Conservation (phyloP, 2,329 filamentous ascomycete genomes). For the Orbilia brochopaga region DNA sequence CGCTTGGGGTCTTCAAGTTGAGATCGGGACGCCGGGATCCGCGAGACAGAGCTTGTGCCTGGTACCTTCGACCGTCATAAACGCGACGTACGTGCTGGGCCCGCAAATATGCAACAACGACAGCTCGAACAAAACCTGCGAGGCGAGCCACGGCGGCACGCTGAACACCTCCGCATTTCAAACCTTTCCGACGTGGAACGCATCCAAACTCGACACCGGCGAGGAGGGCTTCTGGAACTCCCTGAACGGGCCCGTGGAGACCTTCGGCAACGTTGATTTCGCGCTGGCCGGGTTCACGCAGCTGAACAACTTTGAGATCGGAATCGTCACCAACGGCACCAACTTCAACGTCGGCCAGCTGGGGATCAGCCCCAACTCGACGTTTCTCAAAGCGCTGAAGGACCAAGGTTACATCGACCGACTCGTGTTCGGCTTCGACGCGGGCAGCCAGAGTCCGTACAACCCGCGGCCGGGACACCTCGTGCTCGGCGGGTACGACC, state of each 20-base stretch:
- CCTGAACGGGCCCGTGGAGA: conserved; percentile 37
- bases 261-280: conserved; percentile 39
- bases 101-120: conserved; percentile 42
- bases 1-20: conserved; percentile 42
- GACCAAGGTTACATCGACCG: conserved; percentile 36
- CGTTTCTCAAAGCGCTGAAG: conserved; percentile 35
- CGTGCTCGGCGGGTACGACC: conserved; percentile 43
- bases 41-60: conserved; percentile 36
- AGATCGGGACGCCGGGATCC: conserved; percentile 16
- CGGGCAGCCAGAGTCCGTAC: conserved; percentile 45
- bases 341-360: conserved; percentile 43
- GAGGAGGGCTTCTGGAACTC: conserved; percentile 37
- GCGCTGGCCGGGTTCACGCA: conserved; percentile 39
- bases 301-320: conserved; percentile 36
- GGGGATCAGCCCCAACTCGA: conserved; percentile 33
- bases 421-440: conserved; percentile 39
- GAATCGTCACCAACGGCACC: conserved; percentile 38
- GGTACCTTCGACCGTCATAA: conserved; percentile 44
- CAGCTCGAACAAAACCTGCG: conserved; percentile 30
- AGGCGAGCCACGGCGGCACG: conserved; percentile 39
- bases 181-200: conserved; percentile 14
- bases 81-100: conserved; percentile 37
- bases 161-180: conserved; percentile 14
- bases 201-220: conserved; percentile 16
- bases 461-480: conserved; percentile 34